Base-by-base conservation (phyloP, 2,329 filamentous ascomycete genomes). In the Arthrinium puccinioides region DNA sequence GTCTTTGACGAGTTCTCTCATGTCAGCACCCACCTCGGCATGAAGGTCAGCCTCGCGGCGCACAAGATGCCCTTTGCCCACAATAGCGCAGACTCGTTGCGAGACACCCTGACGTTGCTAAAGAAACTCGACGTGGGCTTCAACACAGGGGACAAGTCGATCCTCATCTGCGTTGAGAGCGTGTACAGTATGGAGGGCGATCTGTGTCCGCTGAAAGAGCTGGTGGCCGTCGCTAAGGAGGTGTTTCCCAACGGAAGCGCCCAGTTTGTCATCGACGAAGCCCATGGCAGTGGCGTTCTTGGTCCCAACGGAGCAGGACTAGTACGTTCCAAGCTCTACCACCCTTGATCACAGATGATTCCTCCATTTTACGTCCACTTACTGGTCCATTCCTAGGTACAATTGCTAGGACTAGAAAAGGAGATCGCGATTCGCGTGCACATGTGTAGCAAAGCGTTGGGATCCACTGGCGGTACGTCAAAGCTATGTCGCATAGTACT, bases 1-100 rank as follows among this genome's bases (percentile, higher is more conserved):
- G 48, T 85, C 1, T 79, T 79, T 41, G 81, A 86, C 53, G 76
- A 76, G 45, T 62, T 77, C 11, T 72, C 84, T 4, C 82, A 85
- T 47, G 82, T 82, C 1, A 83, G 76, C 53, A 69, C 72, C 1
- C 76, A 77, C 41, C 77, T 82, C 44, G 80, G 79, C 1, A 82
- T 84, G 71, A 60, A 64, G n/a, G 53, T 70, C 4, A 72, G 67
- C 9, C 60, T 75, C 6, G 76, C 78, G 0, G 55, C 59, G 1
- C 53, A 59, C 26, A 66, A 47, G 53, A 36, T 66, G 0, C 43
- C 56, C 6, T 75, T 76, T 49, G 46, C 42, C 2, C 73, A 77
- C 47, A 76, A 46, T 14, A 40, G 46, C 19, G 24, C 39, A 10
- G 45, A 73, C 44, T 52, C 57, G 7, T 53, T 74, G 28, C 46